A percentile compares a stretch with the other conserved stretches of the same genome.
Evolutionary conservation across 73 alveolate genomes (phyloP).

Genomic region (Paramecium sexaurelia): DNA sequence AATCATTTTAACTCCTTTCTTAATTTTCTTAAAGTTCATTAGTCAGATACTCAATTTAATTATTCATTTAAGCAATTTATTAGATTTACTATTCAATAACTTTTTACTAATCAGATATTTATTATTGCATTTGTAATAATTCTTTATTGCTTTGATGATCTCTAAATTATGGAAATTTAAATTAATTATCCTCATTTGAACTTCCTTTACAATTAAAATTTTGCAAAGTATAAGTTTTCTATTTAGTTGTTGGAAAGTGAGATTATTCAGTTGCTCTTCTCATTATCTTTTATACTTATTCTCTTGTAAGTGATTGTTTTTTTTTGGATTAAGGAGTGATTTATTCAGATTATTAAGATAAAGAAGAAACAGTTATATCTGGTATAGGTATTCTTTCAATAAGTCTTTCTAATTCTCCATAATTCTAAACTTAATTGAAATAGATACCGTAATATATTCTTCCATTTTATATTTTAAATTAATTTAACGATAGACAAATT

Average conservation of each 20-base stretch:
- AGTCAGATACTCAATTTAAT: background rate
- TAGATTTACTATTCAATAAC: background rate
- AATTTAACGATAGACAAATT: background rate
- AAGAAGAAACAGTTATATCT: conserved; percentile 26
- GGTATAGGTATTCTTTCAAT: conserved; percentile 19
- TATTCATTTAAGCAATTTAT: conserved; percentile 33
- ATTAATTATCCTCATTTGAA: background rate
- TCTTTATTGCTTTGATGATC: background rate
- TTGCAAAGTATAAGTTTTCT: background rate
- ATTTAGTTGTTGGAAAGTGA: background rate
- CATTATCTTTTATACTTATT: background rate
- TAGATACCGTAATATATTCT: conserved; percentile 20
- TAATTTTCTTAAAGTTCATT: background rate
- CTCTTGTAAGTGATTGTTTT: conserved; percentile 27
- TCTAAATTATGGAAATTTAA: no score
- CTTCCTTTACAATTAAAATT: conserved; percentile 30
- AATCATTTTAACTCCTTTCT: background rate
- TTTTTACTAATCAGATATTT: background rate
- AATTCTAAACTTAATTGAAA: background rate
- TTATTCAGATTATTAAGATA: conserved; percentile 18
- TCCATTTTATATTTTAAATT: conserved; percentile 20
- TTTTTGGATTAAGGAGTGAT: conserved; percentile 7
- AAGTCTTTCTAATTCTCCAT: conserved; percentile 15
- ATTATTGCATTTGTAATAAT: background rate
- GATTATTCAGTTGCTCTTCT: background rate